Evolutionary conservation across 1,284 basidiomycete species (phyloP).

Genomic region (Rhodotorula sp.): DNA sequence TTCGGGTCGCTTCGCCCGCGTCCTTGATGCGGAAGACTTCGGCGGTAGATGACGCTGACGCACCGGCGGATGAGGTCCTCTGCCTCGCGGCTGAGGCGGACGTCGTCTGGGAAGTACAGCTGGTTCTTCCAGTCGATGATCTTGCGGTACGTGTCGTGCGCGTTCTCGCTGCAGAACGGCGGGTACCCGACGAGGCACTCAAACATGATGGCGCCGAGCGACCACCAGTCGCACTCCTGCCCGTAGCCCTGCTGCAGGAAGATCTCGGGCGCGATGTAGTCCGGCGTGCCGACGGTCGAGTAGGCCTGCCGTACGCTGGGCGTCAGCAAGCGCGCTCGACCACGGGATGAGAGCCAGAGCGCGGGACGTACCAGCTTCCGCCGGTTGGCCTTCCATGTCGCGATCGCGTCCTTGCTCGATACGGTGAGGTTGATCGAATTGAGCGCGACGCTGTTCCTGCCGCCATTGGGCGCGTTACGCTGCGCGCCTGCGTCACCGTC

Average conservation of each 20-base stretch:
- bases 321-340: neutral
- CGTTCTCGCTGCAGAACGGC: conserved; percentile 65
- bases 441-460: conserved; percentile 88
- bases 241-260: conserved; percentile 97
- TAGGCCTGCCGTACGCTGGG: conserved; percentile 75
- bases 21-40: no score
- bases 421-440: conserved; percentile 94
- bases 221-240: conserved; percentile 65
- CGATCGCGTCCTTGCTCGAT: conserved; percentile 88
- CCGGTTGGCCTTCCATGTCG: conserved; percentile 98
- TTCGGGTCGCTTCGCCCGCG: no score
- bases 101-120: conserved; percentile 92
- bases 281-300: conserved; percentile 97
- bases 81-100: conserved; percentile 87
- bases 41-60: conserved; percentile 30
- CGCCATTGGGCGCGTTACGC: conserved; percentile 15
- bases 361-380: conserved; percentile 74
- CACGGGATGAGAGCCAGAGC: neutral
- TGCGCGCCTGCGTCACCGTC: conserved; percentile 55
- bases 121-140: conserved; percentile 94
- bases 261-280: conserved; percentile 99
- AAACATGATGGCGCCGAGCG: conserved; percentile 87
- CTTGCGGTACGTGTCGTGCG: conserved; percentile 97
- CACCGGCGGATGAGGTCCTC: conserved; percentile 84
- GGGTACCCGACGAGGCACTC: conserved; percentile 81